Evolutionary conservation across 345 rosid species (phyloP).

Genomic region (Eucalyptus tenuipes): DNA sequence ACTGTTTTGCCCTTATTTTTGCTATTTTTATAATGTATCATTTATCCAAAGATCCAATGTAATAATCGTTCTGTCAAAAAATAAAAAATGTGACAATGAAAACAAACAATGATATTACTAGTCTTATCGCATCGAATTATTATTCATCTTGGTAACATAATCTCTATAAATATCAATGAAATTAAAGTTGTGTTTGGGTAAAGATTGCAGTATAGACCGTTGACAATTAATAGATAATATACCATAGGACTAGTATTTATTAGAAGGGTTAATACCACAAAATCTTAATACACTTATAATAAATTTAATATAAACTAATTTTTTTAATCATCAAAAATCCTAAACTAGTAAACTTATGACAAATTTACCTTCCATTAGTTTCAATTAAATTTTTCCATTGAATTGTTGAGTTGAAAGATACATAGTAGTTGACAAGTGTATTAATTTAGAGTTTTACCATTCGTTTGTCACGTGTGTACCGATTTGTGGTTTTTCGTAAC

Average conservation of each 20-base stretch:
- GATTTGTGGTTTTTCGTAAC: accelerated
- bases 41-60: background rate
- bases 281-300: no score
- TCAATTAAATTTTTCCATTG: accelerated
- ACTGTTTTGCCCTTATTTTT: background rate
- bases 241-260: background rate
- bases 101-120: background rate
- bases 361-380: accelerated
- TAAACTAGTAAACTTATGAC: accelerated
- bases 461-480: accelerated
- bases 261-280: background rate
- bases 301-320: no score
- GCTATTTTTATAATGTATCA: background rate
- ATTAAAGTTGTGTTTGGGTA: background rate
- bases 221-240: background rate
- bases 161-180: background rate
- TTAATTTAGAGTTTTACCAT: accelerated
- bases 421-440: accelerated
- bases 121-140: background rate
- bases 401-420: no score
- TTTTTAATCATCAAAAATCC: no score
- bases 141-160: background rate
- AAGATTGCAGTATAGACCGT: background rate
- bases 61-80: no score
- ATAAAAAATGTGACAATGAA: no score